A percentile compares a stretch with the other conserved stretches of the same genome.
These are phyloP conservation scores for Trichophyton mentagrophytes DNA, from an alignment of 2,329 filamentous ascomycete species.

Conservation along the genomic window DNA sequence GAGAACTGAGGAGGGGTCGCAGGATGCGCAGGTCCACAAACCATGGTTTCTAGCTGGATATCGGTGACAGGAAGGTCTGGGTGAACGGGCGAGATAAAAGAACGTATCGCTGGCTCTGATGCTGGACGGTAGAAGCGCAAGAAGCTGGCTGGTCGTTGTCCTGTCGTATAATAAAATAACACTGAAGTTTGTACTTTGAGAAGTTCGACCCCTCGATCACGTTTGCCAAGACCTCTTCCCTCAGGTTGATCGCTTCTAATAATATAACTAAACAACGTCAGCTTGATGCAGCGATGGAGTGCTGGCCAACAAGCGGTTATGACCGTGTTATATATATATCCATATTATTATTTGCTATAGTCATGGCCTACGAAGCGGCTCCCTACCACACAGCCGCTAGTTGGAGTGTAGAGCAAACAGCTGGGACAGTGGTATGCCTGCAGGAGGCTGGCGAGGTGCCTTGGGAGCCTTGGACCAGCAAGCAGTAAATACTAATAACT, in stretches of 20 bases:
- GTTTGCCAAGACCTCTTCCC: neutral
- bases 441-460: neutral
- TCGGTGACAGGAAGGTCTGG: neutral
- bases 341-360: too few relatives aligned
- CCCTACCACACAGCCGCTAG: too few relatives aligned
- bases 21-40: neutral
- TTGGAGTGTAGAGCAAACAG: too few relatives aligned
- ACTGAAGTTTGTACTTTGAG: neutral
- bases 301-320: too few relatives aligned
- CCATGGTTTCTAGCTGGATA: neutral
- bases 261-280: too few relatives aligned
- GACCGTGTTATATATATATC: too few relatives aligned
- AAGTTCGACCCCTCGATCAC: constrained; percentile 1
- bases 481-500: neutral
- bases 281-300: too few relatives aligned
- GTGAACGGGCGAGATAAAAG: neutral
- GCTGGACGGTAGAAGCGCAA: neutral
- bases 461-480: neutral
- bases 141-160: neutral
- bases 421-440: neutral
- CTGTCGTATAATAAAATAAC: neutral
- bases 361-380: too few relatives aligned
- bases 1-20: neutral
- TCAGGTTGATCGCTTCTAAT: too few relatives aligned
- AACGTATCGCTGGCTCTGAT: neutral